Evolutionary conservation across 495 filamentous ascomycete species (phyloP), one percentile per base, ranked within the genome.

Genomic region (Penicillium samsonianum): DNA sequence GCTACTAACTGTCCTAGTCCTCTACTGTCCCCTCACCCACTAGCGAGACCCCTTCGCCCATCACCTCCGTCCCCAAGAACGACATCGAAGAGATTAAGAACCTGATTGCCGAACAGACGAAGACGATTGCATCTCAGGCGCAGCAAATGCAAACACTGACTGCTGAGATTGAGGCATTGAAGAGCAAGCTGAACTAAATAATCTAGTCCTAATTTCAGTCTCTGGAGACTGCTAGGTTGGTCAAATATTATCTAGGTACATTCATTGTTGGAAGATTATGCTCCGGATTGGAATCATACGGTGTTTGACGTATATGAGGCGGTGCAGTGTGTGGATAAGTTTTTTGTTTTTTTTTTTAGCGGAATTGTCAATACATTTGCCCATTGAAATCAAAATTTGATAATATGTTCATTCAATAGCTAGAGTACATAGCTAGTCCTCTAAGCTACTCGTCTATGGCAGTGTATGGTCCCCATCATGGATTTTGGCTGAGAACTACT

Each of bases 61-160:
- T 63, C 30, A 62, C 37, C 43, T 54, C 67, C 17, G 65, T 78
- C 20, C 61, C 69, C 26, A 67, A 68, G 40, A 55, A 47, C 31
- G 75, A 80, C 33, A 77, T 80, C 37, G 68, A 71, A n/a, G 69
- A 70, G 38, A 75, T 80, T 54, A 80, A 78, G 49, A 65, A 70
- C 22, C 57, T 80, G 55, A 73, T 80, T 37, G 69, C 75, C 1
- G 71, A 74, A 51, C 77, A 78, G 58, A 78, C 74, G 40, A 77
- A 73, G 67, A 72, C 70, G 3, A 78, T 80, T 45, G 73, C 76
- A 16, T 48, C 67, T 8, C 77, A 80, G 63, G 73, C 75, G 5
- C 65, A 73, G 50, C 74, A 78, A 54, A 69, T 80, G 65, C 70
- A 78, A 58, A 72, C 58, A 16, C 63, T 80, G 52, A 73, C 76